Evolutionary conservation across 257 asterid genomes (phyloP), one percentile per base, ranked within the genome.

Genomic region (Penstemon barbatus): DNA sequence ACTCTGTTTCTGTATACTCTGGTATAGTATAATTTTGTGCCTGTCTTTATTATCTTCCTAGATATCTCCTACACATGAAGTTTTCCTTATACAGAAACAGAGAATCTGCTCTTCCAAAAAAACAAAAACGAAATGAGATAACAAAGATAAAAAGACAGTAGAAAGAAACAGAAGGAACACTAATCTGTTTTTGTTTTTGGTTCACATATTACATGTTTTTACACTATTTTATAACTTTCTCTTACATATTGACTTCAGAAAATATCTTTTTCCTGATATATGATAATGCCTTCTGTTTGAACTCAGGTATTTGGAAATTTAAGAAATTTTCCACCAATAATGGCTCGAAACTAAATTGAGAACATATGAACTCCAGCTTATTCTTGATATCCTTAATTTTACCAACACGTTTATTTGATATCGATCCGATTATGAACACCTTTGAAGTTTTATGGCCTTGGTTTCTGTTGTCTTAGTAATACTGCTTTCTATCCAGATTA

Each of bases 361-460:
- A 9, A 19, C 9, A 71, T 3, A 9, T 10, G 63, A 10, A 10
- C 44, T 62, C 56, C 61, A 58, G 74, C 55, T 41, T 25, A 10
- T 39, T 38, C 43, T 50, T 5, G 7, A 15, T 58, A 37, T 38
- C 49, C 61, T n/a, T 15, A 6, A 6, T 38, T 18, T 38, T 4
- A 8, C 4, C 12, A 19, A 3, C 49, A 54, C 18, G 18, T 25
- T 5, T 4, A 8, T 52, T 52, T 50, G 4, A 13, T 44, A 50
- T 52, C 52, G 43, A 36, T 37, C 49, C 13, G 15, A 40, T 37
- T 53, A 19, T 36, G 8, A 42, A 42, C 2, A 10, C 15, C 45
- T 33, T 51, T 19, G 63, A 44, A 40, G 41, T 8, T 49, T 52
- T 67, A 12, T 40, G 54, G 33, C 12, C 18, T 54, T 6, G 9